Evolutionary conservation across 768 basidiomycete species (phyloP).

Genomic region (Boletus insuetus): DNA sequence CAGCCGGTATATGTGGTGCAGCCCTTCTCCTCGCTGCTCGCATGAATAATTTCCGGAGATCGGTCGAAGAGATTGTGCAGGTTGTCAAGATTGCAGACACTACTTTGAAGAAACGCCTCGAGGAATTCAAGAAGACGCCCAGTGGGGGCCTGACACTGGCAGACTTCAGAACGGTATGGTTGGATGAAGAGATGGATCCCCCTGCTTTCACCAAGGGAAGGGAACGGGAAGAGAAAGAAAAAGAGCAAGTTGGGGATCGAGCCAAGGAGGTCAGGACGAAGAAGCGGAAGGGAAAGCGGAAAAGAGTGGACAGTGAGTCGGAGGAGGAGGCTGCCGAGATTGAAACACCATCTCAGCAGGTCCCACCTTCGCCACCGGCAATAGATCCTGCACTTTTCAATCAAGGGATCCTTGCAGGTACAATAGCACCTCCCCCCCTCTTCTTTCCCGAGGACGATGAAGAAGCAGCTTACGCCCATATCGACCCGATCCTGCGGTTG

Average conservation of each 20-base stretch:
- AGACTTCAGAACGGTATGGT: constrained; percentile 88
- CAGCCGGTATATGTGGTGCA: constrained; percentile 97
- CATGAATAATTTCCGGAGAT: constrained; percentile 96
- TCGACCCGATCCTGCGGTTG: constrained; percentile 54
- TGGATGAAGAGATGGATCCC: constrained; percentile 90
- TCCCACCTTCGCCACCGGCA: constrained; percentile 17
- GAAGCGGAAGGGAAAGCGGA: constrained; percentile 38
- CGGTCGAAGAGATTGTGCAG: constrained; percentile 94
- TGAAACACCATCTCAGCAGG: constrained; percentile 13
- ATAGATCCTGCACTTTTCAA: constrained; percentile 62
- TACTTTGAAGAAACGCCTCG: constrained; percentile 87
- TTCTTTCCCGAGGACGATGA: constrained; percentile 47
- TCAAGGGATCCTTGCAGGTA: constrained; percentile 66
- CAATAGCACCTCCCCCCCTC: constrained; percentile 36
- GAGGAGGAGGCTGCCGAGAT: constrained; percentile 27
- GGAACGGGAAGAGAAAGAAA: constrained; percentile 63
- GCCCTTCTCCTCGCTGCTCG: constrained; percentile 92
- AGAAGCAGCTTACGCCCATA: constrained; percentile 41
- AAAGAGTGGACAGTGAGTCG: constrained; percentile 40
- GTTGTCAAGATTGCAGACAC: constrained; percentile 99
- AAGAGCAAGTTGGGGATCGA: constrained; percentile 37
- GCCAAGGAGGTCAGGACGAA: constrained; percentile 26
- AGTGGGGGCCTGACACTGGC: constrained; percentile 82
- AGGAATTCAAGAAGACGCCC: constrained; percentile 91
- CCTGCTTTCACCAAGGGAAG: constrained; percentile 81